Base-by-base conservation (phyloP, 2,329 filamentous ascomycete genomes). In the Allantophomopsis cytisporea region DNA sequence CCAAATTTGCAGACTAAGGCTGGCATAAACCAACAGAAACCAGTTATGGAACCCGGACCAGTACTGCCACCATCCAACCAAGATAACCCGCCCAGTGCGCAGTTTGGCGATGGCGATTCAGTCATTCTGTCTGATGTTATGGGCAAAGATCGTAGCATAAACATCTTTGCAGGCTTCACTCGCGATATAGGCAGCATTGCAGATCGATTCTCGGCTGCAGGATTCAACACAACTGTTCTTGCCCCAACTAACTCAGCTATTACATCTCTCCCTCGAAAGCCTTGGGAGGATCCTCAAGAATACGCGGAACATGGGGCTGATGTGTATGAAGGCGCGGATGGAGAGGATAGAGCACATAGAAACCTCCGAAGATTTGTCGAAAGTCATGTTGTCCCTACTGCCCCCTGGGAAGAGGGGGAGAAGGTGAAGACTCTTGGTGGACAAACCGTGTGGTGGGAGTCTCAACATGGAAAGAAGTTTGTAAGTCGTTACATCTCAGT, bases 161-260 rank as follows among this genome's bases (percentile, higher is more conserved):
- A 85, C 46, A 79, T 88, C 49, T 96, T 95, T 60, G 82, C 85
- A 21, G 77, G 78, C 33, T 76, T 94, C 52, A 80, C 81, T 5
- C 76, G 87, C 43, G 80, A 89, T 54, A 76, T 88, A 50, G 71
- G 78, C 36, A 61, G 69, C n/a, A 69, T 88, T 15, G 71, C 76
- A 8, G 61, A 65, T 16, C 81, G 83, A 1, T 72, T 96, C 12
- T 73, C 82, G 49, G 72, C 85, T 54, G 59, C 68, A 1, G 54
- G 63, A 1, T 60, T 70, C 42, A 88, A 89, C 56, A 83, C 83
- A 13, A 95, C 87, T 2, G 77, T 96, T 17, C 74, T 96, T 2
- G 89, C 88, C 5, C 91, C 91, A 1, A 65, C 83, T 39, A 96
- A 98, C 65, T 76, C 73, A 14, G 86, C 80, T 3, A 76, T 98